Base-by-base conservation (phyloP, 257 asterid genomes). In the Nicotiana undulata region DNA sequence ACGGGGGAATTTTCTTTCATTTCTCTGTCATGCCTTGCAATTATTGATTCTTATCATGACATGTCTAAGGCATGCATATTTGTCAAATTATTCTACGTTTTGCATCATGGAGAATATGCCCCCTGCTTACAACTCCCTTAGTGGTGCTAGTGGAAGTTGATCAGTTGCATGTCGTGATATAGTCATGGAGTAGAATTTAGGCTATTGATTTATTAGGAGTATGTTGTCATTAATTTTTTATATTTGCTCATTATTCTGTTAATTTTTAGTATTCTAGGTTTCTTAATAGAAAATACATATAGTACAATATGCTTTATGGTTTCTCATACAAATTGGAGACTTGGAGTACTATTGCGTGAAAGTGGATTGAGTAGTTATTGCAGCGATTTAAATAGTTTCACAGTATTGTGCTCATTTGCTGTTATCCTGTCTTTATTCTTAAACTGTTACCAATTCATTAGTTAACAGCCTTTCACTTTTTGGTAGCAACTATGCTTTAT, bases 1-100 rank as follows among this genome's bases (percentile, higher is more conserved):
- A 74, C 44, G 52, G 56, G 77, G 44, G 75, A 55, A 68, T 53
- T 58, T n/a, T 67, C 67, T 37, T 56, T 85, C 75, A 9, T n/a
- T 82, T 83, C 56, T 20, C 63, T 74, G 44, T 74, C 16, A 74
- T 74, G 24, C 63, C 63, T 26, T 49, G 9, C 68, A 72, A 24
- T 49, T 15, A 24, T 49, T 74, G 79, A 74, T 74, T 49, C 79
- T 26, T 74, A 74, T 51, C 24, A 24, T 16, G 17, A 24, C 44
- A 74, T 26, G 24, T 70, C 77, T 70, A 70, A 12, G n/a, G 58
- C 59, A 44, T 70, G 59, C 77, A 44, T 70, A 13, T 44, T 68
- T 70, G 59, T 44, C 77, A 70, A 44, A 12, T 2, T 70, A 70
- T 70, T 22, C 3, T 70, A 11, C 59, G 7, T 16, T 22, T 44